Evolutionary conservation across 2,329 filamentous ascomycete genomes (phyloP).

Genomic region (Arthroderma uncinatum): DNA sequence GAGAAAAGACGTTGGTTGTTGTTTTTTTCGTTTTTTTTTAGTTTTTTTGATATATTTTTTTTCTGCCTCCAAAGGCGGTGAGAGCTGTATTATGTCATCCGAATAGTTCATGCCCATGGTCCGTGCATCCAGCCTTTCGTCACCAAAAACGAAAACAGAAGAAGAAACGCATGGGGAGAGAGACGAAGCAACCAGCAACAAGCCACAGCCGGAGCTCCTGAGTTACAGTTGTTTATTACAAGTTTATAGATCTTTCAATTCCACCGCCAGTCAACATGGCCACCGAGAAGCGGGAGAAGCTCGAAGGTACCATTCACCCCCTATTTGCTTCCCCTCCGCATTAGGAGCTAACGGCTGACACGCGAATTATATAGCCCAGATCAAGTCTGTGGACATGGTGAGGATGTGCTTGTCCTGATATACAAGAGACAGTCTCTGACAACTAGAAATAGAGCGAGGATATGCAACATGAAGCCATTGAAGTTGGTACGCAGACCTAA

Average conservation of each 20-base stretch:
- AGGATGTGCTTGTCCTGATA: conserved; percentile 19
- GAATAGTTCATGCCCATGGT: neutral
- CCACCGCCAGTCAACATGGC: conserved; percentile 25
- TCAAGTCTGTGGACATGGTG: conserved; percentile 99
- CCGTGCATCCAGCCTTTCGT: conserved; percentile 2
- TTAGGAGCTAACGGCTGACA: neutral
- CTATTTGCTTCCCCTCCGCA: conserved; percentile 3
- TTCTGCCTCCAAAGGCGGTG: conserved; percentile 16
- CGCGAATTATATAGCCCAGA: conserved; percentile 54
- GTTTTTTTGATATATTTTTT: neutral
- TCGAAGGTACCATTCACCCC: conserved; percentile 49
- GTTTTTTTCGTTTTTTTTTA: neutral
- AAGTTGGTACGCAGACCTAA: conserved; percentile 61
- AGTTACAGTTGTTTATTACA: neutral
- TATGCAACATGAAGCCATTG: conserved; percentile 91
- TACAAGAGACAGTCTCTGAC: conserved; percentile 8
- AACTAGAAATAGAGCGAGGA: conserved; percentile 62
- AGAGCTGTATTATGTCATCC: conserved; percentile 14
- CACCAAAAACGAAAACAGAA: neutral
- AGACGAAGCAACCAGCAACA: neutral
- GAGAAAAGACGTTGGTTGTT: neutral
- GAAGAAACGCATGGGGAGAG: neutral
- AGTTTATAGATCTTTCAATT: neutral
- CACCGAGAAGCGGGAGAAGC: conserved; percentile 56
- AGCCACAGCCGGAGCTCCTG: neutral